phyloP scores from a whole-genome alignment of 257 asterid species.

The Fraxinus pennsylvanica region DNA sequence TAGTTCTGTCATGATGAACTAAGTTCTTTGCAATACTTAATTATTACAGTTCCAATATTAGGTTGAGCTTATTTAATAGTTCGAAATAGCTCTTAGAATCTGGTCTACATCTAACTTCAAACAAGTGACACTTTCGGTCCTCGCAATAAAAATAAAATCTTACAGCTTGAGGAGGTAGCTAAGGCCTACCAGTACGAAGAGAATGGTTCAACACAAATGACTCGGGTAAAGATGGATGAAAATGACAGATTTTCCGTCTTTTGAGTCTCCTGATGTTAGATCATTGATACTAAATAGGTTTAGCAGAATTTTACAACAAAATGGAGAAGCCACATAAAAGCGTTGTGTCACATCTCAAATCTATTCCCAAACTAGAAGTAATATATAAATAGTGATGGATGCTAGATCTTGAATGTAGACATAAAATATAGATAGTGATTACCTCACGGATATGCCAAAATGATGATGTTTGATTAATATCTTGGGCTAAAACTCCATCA shows the following conservation, averaged over 20 bases:
- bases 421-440: slow-evolving; percentile 24
- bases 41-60: not conserved
- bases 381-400: slow-evolving; percentile 11
- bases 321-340: not conserved
- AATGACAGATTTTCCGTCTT: not conserved
- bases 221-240: not conserved
- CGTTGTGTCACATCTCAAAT: not conserved
- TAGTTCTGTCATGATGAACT: no score
- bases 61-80: not conserved
- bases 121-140: not conserved
- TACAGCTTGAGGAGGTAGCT: not conserved
- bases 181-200: no score
- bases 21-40: not conserved
- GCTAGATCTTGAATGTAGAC: slow-evolving; percentile 9
- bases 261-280: not conserved
- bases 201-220: not conserved
- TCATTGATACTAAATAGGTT: not conserved
- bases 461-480: slow-evolving; percentile 88
- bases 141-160: not conserved
- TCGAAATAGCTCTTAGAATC: not conserved
- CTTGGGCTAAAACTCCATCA: slow-evolving; percentile 97
- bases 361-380: slow-evolving; percentile 1
- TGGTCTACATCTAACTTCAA: not conserved
- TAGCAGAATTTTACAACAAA: not conserved
- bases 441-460: slow-evolving; percentile 99